phyloP scores from a whole-genome alignment of 257 asterid species.

The Cynanchum wilfordii region DNA sequence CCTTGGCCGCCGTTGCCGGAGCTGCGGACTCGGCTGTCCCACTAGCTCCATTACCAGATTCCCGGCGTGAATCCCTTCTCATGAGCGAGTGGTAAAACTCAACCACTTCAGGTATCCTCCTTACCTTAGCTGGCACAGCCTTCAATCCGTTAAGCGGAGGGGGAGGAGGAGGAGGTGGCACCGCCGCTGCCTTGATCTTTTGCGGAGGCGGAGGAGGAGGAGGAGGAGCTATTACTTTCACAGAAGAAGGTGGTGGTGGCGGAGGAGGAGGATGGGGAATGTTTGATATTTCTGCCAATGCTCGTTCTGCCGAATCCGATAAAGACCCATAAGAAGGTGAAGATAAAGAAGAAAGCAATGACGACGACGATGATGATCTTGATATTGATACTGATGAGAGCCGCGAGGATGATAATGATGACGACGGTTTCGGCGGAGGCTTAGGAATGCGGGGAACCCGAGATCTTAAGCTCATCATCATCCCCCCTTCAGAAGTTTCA shows the following conservation, averaged over 20 bases:
- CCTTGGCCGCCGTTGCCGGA: slow-evolving; percentile 61
- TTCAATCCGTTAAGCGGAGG: slow-evolving; percentile 45
- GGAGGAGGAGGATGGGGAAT: slow-evolving; percentile 29
- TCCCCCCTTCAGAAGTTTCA: slow-evolving; percentile 41
- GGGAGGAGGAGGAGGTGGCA: slow-evolving; percentile 50
- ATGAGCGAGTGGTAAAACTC: slow-evolving; percentile 92
- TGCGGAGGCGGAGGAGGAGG: slow-evolving; percentile 32
- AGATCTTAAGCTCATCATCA: slow-evolving; percentile 46
- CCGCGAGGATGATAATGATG: slow-evolving; percentile 37
- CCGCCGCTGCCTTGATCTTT: slow-evolving; percentile 15
- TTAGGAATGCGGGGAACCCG: slow-evolving; percentile 79
- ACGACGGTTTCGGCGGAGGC: slow-evolving; percentile 82
- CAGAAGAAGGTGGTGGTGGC: slow-evolving; percentile 8
- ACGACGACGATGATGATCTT: slow-evolving; percentile 21
- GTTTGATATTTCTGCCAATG: slow-evolving; percentile 57
- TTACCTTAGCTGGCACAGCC: slow-evolving; percentile 48
- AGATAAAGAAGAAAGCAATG: slow-evolving; percentile 40
- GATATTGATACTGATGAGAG: slow-evolving; percentile 31
- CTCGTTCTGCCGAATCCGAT: slow-evolving; percentile 65
- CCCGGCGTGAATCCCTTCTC: slow-evolving; percentile 82
- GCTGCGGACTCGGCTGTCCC: slow-evolving; percentile 37
- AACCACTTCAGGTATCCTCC: slow-evolving; percentile 87
- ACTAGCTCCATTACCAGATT: slow-evolving; percentile 41
- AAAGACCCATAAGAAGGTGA: slow-evolving; percentile 53
- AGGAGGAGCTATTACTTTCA: slow-evolving; percentile 7